These are phyloP conservation scores for Akanthomyces muscarius DNA, from an alignment of 2,329 filamentous ascomycete genomes.

Conservation along the genomic window DNA sequence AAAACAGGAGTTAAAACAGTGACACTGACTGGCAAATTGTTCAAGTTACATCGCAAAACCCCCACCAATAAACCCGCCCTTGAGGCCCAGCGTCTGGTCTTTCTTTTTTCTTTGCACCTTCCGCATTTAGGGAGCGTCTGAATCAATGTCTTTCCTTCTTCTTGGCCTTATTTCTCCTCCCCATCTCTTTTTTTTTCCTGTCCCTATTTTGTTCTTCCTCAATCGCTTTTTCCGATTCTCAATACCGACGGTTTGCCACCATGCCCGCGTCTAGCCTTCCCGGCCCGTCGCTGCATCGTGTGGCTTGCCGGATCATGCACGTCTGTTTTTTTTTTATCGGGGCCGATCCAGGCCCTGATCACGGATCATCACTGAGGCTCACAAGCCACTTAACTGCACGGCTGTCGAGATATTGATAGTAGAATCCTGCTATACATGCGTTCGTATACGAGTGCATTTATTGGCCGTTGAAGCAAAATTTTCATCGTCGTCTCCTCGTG, in stretches of 20 bases:
- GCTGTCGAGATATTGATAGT: slow-evolving; percentile 10
- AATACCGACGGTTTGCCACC: not conserved
- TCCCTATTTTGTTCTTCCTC: not conserved
- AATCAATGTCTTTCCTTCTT: not conserved
- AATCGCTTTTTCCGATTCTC: not conserved
- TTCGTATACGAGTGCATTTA: not conserved
- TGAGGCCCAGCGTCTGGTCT: not conserved
- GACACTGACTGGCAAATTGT: too few species aligned
- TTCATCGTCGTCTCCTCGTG: not conserved
- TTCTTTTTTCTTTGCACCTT: slow-evolving; percentile 1
- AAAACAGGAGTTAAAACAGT: too few species aligned
- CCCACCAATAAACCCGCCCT: not conserved
- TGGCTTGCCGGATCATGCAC: slow-evolving; percentile 8
- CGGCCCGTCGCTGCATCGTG: slow-evolving; percentile 8
- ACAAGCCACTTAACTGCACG: not conserved
- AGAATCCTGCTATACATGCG: not conserved
- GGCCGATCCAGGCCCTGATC: not conserved
- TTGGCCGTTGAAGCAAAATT: not conserved
- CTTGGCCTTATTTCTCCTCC: too few species aligned
- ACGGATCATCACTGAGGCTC: not conserved
- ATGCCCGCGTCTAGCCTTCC: slow-evolving; percentile 7
- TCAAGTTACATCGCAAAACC: too few species aligned
- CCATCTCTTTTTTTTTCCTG: not conserved
- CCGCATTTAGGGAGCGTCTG: not conserved
- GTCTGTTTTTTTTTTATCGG: too few species aligned